Conservation (phyloP, 2,329 filamentous ascomycete species). For the Diaporthe amygdali region DNA sequence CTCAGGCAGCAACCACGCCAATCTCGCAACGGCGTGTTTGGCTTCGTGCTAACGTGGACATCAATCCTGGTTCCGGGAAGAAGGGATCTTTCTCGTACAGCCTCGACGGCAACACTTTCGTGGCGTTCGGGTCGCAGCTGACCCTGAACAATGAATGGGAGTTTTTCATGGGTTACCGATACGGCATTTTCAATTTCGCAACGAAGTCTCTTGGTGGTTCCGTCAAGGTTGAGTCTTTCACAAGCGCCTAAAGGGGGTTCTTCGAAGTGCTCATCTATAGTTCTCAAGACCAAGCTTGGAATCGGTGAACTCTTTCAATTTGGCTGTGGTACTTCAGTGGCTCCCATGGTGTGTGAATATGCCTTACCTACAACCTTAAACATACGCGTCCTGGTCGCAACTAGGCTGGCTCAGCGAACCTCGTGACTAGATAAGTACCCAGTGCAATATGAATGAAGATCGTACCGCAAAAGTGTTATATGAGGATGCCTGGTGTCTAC, state of each 20-base stretch:
- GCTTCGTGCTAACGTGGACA: slow-evolving; percentile 32
- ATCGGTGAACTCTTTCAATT: no score
- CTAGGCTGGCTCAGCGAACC: no score
- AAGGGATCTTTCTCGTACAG: neutral
- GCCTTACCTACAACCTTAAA: no score
- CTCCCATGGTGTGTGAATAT: no score
- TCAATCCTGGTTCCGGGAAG: neutral
- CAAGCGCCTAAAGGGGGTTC: neutral
- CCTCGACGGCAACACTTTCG: neutral
- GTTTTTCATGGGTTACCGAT: neutral
- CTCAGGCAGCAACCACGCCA: slow-evolving; percentile 31
- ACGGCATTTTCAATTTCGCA: neutral
- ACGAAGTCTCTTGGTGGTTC: neutral
- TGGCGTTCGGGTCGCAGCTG: neutral
- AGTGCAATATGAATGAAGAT: no score
- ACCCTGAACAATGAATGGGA: neutral
- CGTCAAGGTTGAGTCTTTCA: neutral
- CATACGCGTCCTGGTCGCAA: no score
- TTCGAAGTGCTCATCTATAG: no score
- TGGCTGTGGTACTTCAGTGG: no score
- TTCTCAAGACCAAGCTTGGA: no score
- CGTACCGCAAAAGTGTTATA: no score
- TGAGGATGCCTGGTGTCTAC: no score
- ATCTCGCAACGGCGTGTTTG: slow-evolving; percentile 34
- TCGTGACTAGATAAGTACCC: no score